Percentiles rank a stretch among this genome's conserved stretches.
Conservation (phyloP, 2,329 filamentous ascomycete genomes). For the Monosporascus cannonballus region DNA sequence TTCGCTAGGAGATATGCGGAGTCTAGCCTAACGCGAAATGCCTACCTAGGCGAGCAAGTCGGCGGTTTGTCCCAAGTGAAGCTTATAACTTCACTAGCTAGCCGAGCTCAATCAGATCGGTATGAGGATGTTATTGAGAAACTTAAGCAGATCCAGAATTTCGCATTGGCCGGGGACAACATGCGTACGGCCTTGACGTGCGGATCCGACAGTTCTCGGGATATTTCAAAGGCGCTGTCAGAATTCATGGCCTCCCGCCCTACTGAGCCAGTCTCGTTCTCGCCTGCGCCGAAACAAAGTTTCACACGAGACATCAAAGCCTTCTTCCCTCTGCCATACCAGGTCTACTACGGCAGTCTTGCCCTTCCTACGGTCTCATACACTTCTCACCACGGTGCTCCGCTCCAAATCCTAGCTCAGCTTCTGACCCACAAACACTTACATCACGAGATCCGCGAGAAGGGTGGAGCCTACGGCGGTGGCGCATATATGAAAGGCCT, state of each 20-base stretch:
- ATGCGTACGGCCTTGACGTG: constrained; percentile 84
- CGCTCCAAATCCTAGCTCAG: constrained; percentile 83
- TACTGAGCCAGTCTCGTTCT: constrained; percentile 31
- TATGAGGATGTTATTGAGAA: constrained; percentile 73
- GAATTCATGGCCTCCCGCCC: constrained; percentile 64
- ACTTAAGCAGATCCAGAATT: constrained; percentile 75
- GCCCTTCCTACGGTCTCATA: constrained; percentile 82
- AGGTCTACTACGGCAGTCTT: constrained; percentile 89
- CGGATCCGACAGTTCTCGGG: constrained; percentile 61
- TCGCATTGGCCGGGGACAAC: constrained; percentile 63
- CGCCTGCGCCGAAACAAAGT: constrained; percentile 24
- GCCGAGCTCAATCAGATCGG: constrained; percentile 61
- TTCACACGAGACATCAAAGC: constrained; percentile 57
- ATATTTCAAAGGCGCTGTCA: constrained; percentile 66
- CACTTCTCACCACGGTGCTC: constrained; percentile 64
- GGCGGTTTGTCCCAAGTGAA: constrained; percentile 86
- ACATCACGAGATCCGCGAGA: constrained; percentile 95
- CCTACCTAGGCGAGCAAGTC: constrained; percentile 75
- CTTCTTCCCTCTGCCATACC: constrained; percentile 92
- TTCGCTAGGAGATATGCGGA: constrained; percentile 83
- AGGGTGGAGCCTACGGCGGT: constrained; percentile 92
- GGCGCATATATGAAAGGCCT: constrained; percentile 77
- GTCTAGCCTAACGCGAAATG: constrained; percentile 66
- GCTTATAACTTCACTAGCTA: constrained; percentile 72
- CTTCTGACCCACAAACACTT: constrained; percentile 94